Evolutionary conservation across 768 basidiomycete species (phyloP), one percentile per base, ranked within the genome.

Genomic region (Pisolithus marmoratus): DNA sequence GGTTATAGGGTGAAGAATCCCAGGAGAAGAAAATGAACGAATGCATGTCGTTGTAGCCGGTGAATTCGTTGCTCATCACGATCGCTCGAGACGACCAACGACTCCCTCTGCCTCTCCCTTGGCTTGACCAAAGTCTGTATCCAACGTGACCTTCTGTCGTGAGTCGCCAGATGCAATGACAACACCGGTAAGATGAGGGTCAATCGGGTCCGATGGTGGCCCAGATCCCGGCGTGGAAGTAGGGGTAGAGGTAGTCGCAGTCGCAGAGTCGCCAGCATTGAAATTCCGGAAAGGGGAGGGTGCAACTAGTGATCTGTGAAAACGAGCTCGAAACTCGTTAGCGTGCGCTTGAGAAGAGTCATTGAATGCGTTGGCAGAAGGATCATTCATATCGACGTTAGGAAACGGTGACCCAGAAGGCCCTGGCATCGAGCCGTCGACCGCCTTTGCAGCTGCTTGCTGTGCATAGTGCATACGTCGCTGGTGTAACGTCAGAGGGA

Each of bases 251-350:
- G 67, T 61, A 27, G 66, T 63, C 5, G 63, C 66, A 24, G 66
- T 67, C 4, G 66, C 55, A 38, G 63, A 64, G 1, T 68, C 66
- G 0, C 56, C 43, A 6, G 62, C 53, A 38, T 61, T 66, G 48
- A 68, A 68, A 47, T 54, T 65, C n/a, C 62, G 68, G 67, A 85
- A 86, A 5, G 85, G 84, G 0, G 81, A 74, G 0, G 83, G 83
- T 0, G 76, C 82, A 17, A 75, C 73, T 45, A 86, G 72, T 2
- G 83, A 67, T 22, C 82, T 72, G 52, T 81, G 82, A 62, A 86
- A 86, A 43, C 84, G 81, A 8, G 80, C 80, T 20, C 84, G 81
- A 57, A 85, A 82, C 48, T 85, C 83, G 58, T 72, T 79, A 27
- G 73, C 60, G 17, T 69, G 55, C 5, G 69, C 59, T 7, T 62